Evolutionary conservation across 2,329 filamentous ascomycete species (phyloP).

Genomic region (Fusarium bactridioides): DNA sequence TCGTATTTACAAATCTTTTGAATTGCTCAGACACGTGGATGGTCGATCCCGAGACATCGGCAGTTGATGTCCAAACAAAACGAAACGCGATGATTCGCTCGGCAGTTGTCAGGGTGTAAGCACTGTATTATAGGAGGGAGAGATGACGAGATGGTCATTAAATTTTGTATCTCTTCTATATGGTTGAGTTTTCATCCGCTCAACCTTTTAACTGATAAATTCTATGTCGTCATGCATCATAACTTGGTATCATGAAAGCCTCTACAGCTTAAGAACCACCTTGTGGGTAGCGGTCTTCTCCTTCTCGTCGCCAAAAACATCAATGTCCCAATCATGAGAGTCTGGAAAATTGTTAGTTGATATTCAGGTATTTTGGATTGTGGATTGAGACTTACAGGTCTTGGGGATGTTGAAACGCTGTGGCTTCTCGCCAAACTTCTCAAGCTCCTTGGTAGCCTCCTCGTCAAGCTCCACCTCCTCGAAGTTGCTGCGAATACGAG

Average conservation of each 20-base stretch:
- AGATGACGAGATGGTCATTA: conserved; percentile 6
- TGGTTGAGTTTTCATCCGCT: background rate
- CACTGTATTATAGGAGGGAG: background rate
- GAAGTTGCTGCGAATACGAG: conserved; percentile 75
- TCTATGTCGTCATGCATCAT: conserved; percentile 32
- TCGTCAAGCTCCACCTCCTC: conserved; percentile 69
- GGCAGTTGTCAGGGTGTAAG: background rate
- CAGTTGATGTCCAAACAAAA: background rate
- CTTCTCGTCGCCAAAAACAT: conserved; percentile 63
- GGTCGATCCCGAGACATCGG: background rate
- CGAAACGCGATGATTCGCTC: background rate
- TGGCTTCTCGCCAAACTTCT: conserved; percentile 64
- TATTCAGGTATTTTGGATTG: background rate
- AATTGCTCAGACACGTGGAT: background rate
- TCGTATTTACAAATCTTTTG: background rate
- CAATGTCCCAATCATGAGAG: conserved; percentile 62
- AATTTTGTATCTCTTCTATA: conserved; percentile 11
- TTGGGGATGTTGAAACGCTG: conserved; percentile 56
- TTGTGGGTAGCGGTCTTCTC: conserved; percentile 60
- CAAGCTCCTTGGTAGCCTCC: conserved; percentile 66
- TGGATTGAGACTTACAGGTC: conserved; percentile 47
- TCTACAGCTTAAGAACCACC: conserved; percentile 50
- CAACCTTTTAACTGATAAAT: background rate
- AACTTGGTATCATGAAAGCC: conserved; percentile 29
- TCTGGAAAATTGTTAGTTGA: conserved; percentile 44